These are phyloP conservation scores for Lactifluus subvellereus DNA, from an alignment of 768 basidiomycete species.

Conservation along the genomic window DNA sequence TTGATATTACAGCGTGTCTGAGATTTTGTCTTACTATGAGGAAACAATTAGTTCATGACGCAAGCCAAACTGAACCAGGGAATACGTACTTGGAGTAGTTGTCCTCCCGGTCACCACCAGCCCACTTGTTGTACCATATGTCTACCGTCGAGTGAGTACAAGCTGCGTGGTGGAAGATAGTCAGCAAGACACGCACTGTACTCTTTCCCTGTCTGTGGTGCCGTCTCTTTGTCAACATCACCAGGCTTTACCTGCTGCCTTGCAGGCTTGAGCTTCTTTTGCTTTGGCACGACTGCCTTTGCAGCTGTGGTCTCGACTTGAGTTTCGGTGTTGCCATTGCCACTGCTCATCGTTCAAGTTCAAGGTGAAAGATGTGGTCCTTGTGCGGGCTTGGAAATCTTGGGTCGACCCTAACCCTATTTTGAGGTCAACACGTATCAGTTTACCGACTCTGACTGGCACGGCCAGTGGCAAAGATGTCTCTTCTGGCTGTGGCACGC, in stretches of 20 bases:
- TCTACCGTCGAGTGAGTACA: conserved; percentile 40
- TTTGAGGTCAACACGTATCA: background rate
- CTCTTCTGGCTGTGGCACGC: conserved; percentile 9
- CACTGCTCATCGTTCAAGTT: conserved; percentile 15
- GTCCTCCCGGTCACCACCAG: conserved; percentile 98
- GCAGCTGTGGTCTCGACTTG: conserved; percentile 4
- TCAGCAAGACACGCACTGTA: conserved; percentile 64
- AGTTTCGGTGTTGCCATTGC: conserved; percentile 18
- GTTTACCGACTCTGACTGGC: background rate
- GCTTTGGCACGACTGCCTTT: conserved; percentile 26
- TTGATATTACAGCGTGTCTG: conserved; percentile 89
- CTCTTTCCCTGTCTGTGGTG: conserved; percentile 89
- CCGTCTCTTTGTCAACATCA: conserved; percentile 84
- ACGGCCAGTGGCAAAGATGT: background rate
- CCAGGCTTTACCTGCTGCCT: conserved; percentile 88
- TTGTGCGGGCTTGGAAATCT: background rate
- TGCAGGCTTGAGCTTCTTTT: conserved; percentile 83
- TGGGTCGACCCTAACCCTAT: conserved; percentile 11
- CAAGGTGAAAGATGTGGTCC: background rate
- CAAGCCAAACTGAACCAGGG: background rate
- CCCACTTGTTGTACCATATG: conserved; percentile 99
- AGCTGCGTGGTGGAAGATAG: background rate
- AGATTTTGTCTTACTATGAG: conserved; percentile 79
- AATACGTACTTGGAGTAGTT: conserved; percentile 82
- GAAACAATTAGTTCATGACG: conserved; percentile 12